phyloP scores from a whole-genome alignment of 2,329 filamentous ascomycete genomes.

The Aspergillus hiratsukae region DNA sequence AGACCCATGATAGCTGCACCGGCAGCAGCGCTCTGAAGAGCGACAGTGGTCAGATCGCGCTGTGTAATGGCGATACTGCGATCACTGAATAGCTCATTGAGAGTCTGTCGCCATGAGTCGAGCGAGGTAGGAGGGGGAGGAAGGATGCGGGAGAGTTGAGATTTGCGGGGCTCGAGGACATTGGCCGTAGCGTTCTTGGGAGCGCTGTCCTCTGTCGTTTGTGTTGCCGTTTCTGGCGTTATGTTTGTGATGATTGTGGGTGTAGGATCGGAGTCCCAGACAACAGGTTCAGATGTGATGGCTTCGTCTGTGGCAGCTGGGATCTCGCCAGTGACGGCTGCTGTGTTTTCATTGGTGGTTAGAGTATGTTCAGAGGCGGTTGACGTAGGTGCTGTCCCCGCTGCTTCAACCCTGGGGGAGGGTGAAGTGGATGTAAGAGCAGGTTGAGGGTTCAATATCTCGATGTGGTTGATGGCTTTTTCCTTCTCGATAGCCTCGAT shows the following conservation, averaged over 20 bases:
- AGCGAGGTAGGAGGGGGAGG: constrained; percentile 23
- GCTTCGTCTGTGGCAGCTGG: background rate
- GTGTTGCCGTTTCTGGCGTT: background rate
- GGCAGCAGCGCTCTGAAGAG: constrained; percentile 61
- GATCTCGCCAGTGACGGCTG: background rate
- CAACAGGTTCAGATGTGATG: constrained; percentile 1
- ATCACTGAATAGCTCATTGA: constrained; percentile 62
- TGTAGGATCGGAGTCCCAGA: constrained; percentile 1
- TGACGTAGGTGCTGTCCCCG: background rate
- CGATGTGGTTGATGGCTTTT: constrained; percentile 36
- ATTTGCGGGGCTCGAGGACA: constrained; percentile 16
- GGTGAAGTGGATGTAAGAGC: constrained; percentile 4
- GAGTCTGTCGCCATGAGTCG: constrained; percentile 46
- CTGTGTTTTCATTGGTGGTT: background rate
- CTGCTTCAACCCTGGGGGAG: background rate
- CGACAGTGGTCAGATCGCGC: constrained; percentile 66
- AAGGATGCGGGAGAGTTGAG: constrained; percentile 20
- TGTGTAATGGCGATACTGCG: constrained; percentile 60
- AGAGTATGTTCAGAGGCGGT: background rate
- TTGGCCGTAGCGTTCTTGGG: background rate
- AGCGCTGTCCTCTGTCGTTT: constrained; percentile 1
- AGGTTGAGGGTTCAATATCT: constrained; percentile 4
- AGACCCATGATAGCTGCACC: constrained; percentile 59
- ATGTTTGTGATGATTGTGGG: background rate
- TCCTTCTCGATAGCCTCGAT: constrained; percentile 66